Conservation (phyloP, 2,329 filamentous ascomycete genomes). For the Decorospora gaudefroyi region DNA sequence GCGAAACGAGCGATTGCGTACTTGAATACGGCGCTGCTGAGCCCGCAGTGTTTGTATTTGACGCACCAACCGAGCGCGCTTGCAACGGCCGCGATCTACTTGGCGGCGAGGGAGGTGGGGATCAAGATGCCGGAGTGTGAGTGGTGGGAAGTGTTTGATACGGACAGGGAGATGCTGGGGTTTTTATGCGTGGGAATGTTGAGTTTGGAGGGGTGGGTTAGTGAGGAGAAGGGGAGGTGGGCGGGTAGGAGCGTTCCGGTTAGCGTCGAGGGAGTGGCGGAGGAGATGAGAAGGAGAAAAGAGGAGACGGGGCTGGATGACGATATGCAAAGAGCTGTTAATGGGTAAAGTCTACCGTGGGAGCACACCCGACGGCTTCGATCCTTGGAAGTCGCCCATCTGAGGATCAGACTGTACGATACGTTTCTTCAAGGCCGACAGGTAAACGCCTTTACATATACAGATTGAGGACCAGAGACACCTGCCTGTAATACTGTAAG, state of each 20-base stretch:
- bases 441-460: too few relatives aligned
- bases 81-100: constrained; percentile 86
- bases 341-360: too few relatives aligned
- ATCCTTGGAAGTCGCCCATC: too few relatives aligned
- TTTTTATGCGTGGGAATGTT: constrained; percentile 86
- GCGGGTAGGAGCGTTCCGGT: constrained; percentile 59
- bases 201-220: constrained; percentile 74
- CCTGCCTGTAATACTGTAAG: too few relatives aligned
- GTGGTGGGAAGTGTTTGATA: constrained; percentile 99
- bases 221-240: constrained; percentile 62
- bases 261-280: constrained; percentile 61
- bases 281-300: constrained; percentile 61
- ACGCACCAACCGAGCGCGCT: constrained; percentile 88
- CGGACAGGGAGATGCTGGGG: constrained; percentile 89
- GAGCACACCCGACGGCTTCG: too few relatives aligned
- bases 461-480: too few relatives aligned
- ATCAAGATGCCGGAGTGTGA: constrained; percentile 79
- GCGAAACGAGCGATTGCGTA: constrained; percentile 71
- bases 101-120: constrained; percentile 76
- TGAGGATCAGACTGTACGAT: not conserved
- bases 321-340: not conserved
- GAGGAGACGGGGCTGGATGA: constrained; percentile 4
- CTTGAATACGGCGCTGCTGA: constrained; percentile 83
- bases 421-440: too few relatives aligned
- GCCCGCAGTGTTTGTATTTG: constrained; percentile 84